Conservation (phyloP, 306 rosid genomes). For the Lathyrus aphaca region DNA sequence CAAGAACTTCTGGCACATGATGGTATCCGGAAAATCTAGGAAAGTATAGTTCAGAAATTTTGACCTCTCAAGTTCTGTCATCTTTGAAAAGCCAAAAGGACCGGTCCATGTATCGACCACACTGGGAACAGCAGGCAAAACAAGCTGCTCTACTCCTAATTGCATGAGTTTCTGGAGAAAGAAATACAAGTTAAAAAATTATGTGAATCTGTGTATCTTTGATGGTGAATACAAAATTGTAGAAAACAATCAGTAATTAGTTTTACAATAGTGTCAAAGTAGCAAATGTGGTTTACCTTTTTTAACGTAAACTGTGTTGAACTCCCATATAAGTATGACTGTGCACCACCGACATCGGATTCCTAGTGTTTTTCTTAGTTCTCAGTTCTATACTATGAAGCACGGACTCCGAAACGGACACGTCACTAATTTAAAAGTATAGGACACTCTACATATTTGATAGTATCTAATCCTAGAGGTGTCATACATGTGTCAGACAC, state of each 20-base stretch:
- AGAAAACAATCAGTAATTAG: background rate
- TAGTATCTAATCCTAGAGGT: too few relatives aligned
- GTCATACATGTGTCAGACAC: too few relatives aligned
- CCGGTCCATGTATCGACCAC: constrained; percentile 78
- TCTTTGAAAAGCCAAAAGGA: constrained; percentile 71
- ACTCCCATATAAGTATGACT: too few relatives aligned
- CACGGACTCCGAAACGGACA: too few relatives aligned
- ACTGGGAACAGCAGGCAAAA: constrained; percentile 81
- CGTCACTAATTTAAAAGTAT: too few relatives aligned
- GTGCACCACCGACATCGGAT: too few relatives aligned
- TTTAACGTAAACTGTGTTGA: too few relatives aligned
- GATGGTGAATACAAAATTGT: background rate
- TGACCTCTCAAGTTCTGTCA: constrained; percentile 63
- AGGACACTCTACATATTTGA: too few relatives aligned
- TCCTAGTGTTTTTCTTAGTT: too few relatives aligned
- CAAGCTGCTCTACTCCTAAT: constrained; percentile 77
- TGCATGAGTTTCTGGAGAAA: constrained; percentile 62
- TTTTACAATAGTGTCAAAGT: background rate
- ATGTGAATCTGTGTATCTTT: background rate
- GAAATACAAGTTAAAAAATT: too few relatives aligned
- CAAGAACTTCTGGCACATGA: constrained; percentile 82
- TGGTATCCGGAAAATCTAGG: constrained; percentile 74
- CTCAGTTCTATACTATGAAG: too few relatives aligned
- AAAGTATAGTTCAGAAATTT: constrained; percentile 70
- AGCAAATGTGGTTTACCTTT: too few relatives aligned